Base-by-base conservation (phyloP, 176 grass and related monocot species). In the Alopecurus myosuroides region DNA sequence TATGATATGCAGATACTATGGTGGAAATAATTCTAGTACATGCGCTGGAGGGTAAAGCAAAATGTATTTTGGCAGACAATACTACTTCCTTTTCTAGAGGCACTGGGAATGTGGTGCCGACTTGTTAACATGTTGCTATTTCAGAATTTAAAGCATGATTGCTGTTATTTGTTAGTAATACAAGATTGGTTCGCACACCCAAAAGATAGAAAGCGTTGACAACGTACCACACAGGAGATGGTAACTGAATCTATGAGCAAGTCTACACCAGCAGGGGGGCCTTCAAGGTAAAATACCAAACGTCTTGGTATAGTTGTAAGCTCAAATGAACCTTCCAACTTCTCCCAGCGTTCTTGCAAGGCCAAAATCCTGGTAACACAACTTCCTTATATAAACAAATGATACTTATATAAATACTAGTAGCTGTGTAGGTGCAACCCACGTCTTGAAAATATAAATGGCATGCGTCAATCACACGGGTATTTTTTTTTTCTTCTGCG, bases 281-380 rank as follows among this genome's bases (percentile, higher is more conserved):
- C 92, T 89, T 98, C 95, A 60, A 98, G 30, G 72, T 88, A 98
- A 86, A 98, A 91, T 48, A 98, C 57, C 71, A 84, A 50, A n/a
- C n/a, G n/a, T n/a, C n/a, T n/a, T n/a, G n/a, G n/a, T n/a, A n/a
- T n/a, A 48, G 73, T 91, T 74, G 73, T 86, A 55, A 94, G 66
- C 57, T 89, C 80, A 82, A 98, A 98, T 28, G 88, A 91, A 86
- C 95, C 92, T 89, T 94, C 92, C 64, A 98, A 80, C 85, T 89
- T 98, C 64, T 91, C 92, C 95, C 92, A 98, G 61, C 19, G 49
- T 69, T 93, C 88, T 89, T 87, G 83, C 45, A 77, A 89, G 40
- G 76, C 77, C 70, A 81, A 80, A 66, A 93, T 81, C 63, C 94
- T 94, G 80, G 73, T 84, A 55, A 86, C 81, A 79, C 58, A 85